Conservation (phyloP, 2,329 filamentous ascomycete species). For the Dryadomyces sulphureus region DNA sequence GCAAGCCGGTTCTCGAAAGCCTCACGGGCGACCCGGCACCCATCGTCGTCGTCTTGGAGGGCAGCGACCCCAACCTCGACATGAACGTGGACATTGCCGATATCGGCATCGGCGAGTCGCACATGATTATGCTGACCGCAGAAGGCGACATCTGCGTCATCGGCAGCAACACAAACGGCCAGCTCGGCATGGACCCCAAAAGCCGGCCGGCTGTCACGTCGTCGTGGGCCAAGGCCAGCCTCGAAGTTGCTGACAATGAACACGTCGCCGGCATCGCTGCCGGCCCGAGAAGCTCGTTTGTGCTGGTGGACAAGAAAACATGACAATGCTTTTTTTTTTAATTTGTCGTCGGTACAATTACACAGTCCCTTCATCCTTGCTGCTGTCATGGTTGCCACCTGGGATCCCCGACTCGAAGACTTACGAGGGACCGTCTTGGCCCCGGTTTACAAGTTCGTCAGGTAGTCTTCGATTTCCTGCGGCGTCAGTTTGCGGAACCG, state of each 20-base stretch:
- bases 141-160: slow-evolving; percentile 36
- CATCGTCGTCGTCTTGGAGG: slow-evolving; percentile 23
- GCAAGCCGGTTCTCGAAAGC: slow-evolving; percentile 11
- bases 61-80: slow-evolving; percentile 25
- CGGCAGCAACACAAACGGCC: slow-evolving; percentile 42
- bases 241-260: slow-evolving; percentile 15
- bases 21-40: slow-evolving; percentile 23
- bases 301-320: slow-evolving; percentile 17
- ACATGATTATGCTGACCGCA: slow-evolving; percentile 40
- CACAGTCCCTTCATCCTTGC: slow-evolving; percentile 5
- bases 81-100: slow-evolving; percentile 31
- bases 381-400: background rate
- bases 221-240: slow-evolving; percentile 20
- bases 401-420: background rate
- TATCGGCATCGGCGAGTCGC: slow-evolving; percentile 40
- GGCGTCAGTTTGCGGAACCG: slow-evolving; percentile 90
- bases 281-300: slow-evolving; percentile 33
- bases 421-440: background rate
- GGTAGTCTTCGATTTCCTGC: slow-evolving; percentile 97
- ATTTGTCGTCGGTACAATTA: slow-evolving; percentile 10
- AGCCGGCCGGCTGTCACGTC: slow-evolving; percentile 3
- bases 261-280: slow-evolving; percentile 28
- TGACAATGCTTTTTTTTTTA: slow-evolving; percentile 2
- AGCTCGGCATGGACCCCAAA: slow-evolving; percentile 33
- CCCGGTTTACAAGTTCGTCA: slow-evolving; percentile 75